phyloP scores from a whole-genome alignment of 805 yeast species.

The Sugiyamaella valdiviana region DNA sequence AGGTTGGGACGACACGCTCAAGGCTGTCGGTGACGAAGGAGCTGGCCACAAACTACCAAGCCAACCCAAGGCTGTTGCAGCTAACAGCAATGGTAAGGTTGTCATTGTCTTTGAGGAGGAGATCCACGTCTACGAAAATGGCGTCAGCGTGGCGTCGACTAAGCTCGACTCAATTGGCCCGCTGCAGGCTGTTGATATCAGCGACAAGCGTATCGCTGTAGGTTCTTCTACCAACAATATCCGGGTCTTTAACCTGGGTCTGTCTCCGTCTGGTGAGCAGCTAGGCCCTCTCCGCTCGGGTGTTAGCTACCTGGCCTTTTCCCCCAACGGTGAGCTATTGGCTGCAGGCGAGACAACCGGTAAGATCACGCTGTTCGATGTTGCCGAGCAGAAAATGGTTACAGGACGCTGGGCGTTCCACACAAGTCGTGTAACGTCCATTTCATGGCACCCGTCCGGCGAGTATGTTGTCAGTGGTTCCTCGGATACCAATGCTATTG shows the following conservation, averaged over 20 bases:
- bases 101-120: slow-evolving; percentile 42
- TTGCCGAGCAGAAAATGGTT: slow-evolving; percentile 43
- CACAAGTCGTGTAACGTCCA: slow-evolving; percentile 69
- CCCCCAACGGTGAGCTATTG: slow-evolving; percentile 59
- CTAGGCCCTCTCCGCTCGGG: slow-evolving; percentile 46
- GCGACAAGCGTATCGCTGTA: slow-evolving; percentile 41
- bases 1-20: slow-evolving; percentile 86
- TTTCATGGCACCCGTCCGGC: slow-evolving; percentile 73
- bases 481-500: slow-evolving; percentile 70
- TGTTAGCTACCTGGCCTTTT: slow-evolving; percentile 57
- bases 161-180: slow-evolving; percentile 35
- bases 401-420: slow-evolving; percentile 97
- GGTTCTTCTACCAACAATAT: slow-evolving; percentile 42
- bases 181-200: slow-evolving; percentile 41
- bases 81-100: slow-evolving; percentile 29
- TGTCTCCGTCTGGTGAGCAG: slow-evolving; percentile 27
- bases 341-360: slow-evolving; percentile 89
- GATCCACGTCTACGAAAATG: slow-evolving; percentile 36
- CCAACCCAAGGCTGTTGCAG: slow-evolving; percentile 48
- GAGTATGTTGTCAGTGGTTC: slow-evolving; percentile 73
- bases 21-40: slow-evolving; percentile 27
- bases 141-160: slow-evolving; percentile 24
- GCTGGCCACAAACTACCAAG: slow-evolving; percentile 30
- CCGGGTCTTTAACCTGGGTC: slow-evolving; percentile 36
- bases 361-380: slow-evolving; percentile 67